These are phyloP conservation scores for Exophiala calicioides DNA, from an alignment of 2,329 filamentous ascomycete genomes.

Conservation along the genomic window DNA sequence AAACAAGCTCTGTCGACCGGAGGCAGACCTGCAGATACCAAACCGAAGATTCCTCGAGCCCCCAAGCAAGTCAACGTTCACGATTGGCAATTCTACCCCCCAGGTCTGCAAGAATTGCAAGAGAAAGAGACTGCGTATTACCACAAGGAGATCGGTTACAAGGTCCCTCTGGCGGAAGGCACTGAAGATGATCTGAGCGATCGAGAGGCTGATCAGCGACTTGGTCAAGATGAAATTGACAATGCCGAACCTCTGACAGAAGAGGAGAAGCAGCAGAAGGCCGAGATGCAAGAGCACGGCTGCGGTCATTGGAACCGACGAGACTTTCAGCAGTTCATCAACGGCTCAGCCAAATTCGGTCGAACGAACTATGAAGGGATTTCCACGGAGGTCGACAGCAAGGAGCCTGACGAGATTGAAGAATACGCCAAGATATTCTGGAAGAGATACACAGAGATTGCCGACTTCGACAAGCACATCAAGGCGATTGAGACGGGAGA, in stretches of 20 bases:
- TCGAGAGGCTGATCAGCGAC: conserved; percentile 80
- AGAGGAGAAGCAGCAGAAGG: conserved; percentile 85
- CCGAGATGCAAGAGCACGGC: conserved; percentile 75
- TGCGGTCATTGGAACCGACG: conserved; percentile 95
- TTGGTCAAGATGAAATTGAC: conserved; percentile 91
- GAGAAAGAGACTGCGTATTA: conserved; percentile 96
- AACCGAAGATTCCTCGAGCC: conserved; percentile 92
- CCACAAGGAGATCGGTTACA: conserved; percentile 94
- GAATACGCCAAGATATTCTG: conserved; percentile 91
- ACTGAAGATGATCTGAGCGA: conserved; percentile 83
- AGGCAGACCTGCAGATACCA: conserved; percentile 72
- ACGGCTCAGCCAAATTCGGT: conserved; percentile 89
- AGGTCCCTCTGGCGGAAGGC: conserved; percentile 84
- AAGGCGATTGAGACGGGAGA: conserved; percentile 90
- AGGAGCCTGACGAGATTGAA: conserved; percentile 80
- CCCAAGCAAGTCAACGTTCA: conserved; percentile 90
- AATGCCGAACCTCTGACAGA: conserved; percentile 85
- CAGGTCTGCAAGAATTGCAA: conserved; percentile 80
- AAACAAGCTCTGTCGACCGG: conserved; percentile 84
- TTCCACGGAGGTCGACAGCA: conserved; percentile 86
- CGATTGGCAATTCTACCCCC: conserved; percentile 96
- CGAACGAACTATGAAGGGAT: conserved; percentile 83
- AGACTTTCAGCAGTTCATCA: conserved; percentile 98
- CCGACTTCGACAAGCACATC: conserved; percentile 86
- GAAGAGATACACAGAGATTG: conserved; percentile 88